phyloP scores from a whole-genome alignment of 768 basidiomycete species.

The Calocera cornea region DNA sequence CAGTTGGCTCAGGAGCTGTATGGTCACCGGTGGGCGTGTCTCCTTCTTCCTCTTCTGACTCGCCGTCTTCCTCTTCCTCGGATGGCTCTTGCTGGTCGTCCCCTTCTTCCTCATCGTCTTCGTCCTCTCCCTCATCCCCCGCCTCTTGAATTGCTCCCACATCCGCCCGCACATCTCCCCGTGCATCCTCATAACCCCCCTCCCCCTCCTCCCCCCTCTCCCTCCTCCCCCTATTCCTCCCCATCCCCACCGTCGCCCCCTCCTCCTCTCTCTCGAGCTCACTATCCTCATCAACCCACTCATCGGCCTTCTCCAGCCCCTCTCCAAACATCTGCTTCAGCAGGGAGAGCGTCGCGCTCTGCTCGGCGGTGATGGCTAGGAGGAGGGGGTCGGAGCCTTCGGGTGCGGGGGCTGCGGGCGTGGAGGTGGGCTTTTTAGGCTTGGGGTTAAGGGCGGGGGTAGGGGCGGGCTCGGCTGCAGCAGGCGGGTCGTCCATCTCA shows the following conservation, averaged over 20 bases:
- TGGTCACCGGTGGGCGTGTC: slow-evolving; percentile 12
- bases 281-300: slow-evolving; percentile 51
- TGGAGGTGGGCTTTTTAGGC: background rate
- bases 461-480: slow-evolving; percentile 8
- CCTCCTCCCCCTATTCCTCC: background rate
- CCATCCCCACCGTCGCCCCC: slow-evolving; percentile 18
- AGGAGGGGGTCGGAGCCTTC: slow-evolving; percentile 8
- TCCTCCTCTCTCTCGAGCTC: slow-evolving; percentile 40
- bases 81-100: slow-evolving; percentile 12
- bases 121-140: background rate
- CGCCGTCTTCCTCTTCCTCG: slow-evolving; percentile 17
- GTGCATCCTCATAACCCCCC: too few species aligned
- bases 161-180: too few species aligned
- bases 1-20: slow-evolving; percentile 10
- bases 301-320: slow-evolving; percentile 21
- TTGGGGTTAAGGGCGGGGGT: background rate
- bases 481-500: background rate
- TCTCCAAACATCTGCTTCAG: slow-evolving; percentile 34
- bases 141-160: too few species aligned
- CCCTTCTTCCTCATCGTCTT: slow-evolving; percentile 20
- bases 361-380: slow-evolving; percentile 31
- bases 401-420: background rate
- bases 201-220: background rate
- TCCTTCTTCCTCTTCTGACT: slow-evolving; percentile 5
- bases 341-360: slow-evolving; percentile 33